These are phyloP conservation scores for Trifolium subterraneum DNA, from an alignment of 306 rosid species.

Conservation along the genomic window DNA sequence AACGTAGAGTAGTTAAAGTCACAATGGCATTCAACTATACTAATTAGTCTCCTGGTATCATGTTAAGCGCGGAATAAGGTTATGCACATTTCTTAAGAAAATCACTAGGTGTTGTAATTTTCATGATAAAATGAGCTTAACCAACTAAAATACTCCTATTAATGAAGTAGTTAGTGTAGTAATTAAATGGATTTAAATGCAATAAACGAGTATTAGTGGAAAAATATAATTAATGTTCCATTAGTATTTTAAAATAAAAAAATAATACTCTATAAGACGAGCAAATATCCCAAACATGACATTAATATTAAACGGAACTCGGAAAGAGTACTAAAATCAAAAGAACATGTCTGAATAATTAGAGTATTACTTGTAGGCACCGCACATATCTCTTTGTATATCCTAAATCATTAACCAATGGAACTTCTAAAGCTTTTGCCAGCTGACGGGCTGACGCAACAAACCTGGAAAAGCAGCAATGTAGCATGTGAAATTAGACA, in stretches of 20 bases:
- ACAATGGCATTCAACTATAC: conserved; percentile 7
- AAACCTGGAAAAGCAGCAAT: conserved; percentile 62
- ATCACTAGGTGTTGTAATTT: not conserved
- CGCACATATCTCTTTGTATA: conserved; percentile 98
- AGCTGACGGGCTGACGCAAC: conserved; percentile 89
- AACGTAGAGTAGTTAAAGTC: conserved; percentile 5
- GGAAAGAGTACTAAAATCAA: not conserved
- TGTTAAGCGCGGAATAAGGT: not conserved
- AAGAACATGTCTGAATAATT: conserved; percentile 20
- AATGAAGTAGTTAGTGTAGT: not conserved
- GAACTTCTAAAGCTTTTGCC: conserved; percentile 96
- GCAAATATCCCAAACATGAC: not conserved
- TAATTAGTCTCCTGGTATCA: not conserved
- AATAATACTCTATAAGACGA: not conserved
- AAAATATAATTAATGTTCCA: not conserved
- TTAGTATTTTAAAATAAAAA: not conserved
- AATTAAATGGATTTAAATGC: not conserved
- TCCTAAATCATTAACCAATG: conserved; percentile 97
- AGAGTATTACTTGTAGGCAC: conserved; percentile 81
- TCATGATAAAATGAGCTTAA: not conserved
- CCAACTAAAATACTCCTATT: not conserved
- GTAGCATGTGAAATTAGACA: conserved; percentile 15
- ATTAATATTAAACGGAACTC: not conserved
- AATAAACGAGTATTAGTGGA: not conserved
- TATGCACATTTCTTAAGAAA: not conserved